Percentiles rank a stretch among this genome's conserved stretches.
These are phyloP conservation scores for Alternaria novae-zelandiae DNA, from an alignment of 2,329 filamentous ascomycete genomes.

Conservation along the genomic window DNA sequence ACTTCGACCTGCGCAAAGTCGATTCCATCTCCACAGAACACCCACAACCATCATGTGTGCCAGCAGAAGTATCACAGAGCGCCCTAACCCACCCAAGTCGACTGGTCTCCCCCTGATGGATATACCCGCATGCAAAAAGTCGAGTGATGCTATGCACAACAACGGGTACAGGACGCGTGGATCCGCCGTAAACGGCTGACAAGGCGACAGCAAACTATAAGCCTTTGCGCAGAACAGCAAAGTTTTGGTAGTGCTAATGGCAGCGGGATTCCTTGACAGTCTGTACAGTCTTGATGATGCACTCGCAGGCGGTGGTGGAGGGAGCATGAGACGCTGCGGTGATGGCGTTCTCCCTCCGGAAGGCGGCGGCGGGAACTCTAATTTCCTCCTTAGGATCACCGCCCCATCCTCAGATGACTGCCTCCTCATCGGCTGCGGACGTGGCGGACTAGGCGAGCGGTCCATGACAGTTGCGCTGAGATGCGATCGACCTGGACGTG, in stretches of 20 bases:
- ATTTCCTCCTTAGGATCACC: slow-evolving; percentile 39
- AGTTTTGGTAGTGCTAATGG: slow-evolving; percentile 57
- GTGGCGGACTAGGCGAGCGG: slow-evolving; percentile 44
- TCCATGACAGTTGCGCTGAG: slow-evolving; percentile 41
- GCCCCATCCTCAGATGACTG: slow-evolving; percentile 35
- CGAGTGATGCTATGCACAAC: slow-evolving; percentile 71
- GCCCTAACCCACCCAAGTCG: slow-evolving; percentile 43
- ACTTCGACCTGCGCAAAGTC: slow-evolving; percentile 41
- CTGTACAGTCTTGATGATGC: slow-evolving; percentile 13
- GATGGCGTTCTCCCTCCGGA: slow-evolving; percentile 22
- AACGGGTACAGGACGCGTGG: slow-evolving; percentile 71
- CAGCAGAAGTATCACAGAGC: slow-evolving; percentile 52
- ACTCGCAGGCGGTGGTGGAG: slow-evolving; percentile 34
- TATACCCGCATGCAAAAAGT: slow-evolving; percentile 52
- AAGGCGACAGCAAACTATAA: slow-evolving; percentile 68
- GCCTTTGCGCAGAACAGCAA: slow-evolving; percentile 73
- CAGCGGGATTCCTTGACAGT: slow-evolving; percentile 38
- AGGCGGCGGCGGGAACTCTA: slow-evolving; percentile 31
- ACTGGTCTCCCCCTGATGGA: slow-evolving; percentile 22
- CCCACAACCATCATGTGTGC: slow-evolving; percentile 57
- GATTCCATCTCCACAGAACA: slow-evolving; percentile 39
- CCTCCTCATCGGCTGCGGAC: slow-evolving; percentile 17
- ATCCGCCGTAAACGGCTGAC: slow-evolving; percentile 73
- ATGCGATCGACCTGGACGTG: slow-evolving; percentile 41
- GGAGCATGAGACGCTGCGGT: slow-evolving; percentile 42